Evolutionary conservation across 2,329 filamentous ascomycete species (phyloP), one percentile per base, ranked within the genome.

Genomic region (Fusarium torreyae): DNA sequence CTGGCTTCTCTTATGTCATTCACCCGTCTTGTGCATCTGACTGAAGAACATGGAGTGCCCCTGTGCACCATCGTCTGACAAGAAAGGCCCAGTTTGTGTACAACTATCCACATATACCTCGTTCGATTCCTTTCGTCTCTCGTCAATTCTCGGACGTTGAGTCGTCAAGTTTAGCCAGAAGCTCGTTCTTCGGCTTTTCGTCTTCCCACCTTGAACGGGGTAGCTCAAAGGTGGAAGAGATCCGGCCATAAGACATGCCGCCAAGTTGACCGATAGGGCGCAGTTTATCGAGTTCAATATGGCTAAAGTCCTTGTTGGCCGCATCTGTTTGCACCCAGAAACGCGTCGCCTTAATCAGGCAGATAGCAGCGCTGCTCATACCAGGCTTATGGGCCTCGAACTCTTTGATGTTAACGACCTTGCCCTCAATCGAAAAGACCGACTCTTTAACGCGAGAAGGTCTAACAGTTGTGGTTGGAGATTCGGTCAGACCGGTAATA

Each of bases 281-380:
- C 56, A 97, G 81, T 10, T 97, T 85, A 81, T 91, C 86, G 13
- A 93, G 88, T 78, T 96, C 92, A 60, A 98, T 84, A 39, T 92
- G 74, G 71, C 89, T 93, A 75, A 84, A 86, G 13, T 93, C 90
- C 76, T 92, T 88, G 75, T 97, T 92, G 65, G 97, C 83, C 6
- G 94, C 94, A 80, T 98, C 94, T 77, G 96, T 93, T 58, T 94
- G 83, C 4, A 90, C 94, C 93, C 94, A 97, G 76, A 98, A 97
- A 33, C 90, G 86, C 43, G 92, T 89, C 0, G 93, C 95, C 81
- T 98, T 94, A 15, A 98, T 84, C 33, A 97, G 86, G 3, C 87
- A 91, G 64, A 97, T 75, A 8, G 91, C 90, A 1, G 91, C 89
- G 2, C 91, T 91, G 83, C 89, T 94, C 81, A 90, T 91, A 3